Base-by-base conservation (phyloP, 2,329 filamentous ascomycete species). In the Pseudopyrenochaeta lycopersici region DNA sequence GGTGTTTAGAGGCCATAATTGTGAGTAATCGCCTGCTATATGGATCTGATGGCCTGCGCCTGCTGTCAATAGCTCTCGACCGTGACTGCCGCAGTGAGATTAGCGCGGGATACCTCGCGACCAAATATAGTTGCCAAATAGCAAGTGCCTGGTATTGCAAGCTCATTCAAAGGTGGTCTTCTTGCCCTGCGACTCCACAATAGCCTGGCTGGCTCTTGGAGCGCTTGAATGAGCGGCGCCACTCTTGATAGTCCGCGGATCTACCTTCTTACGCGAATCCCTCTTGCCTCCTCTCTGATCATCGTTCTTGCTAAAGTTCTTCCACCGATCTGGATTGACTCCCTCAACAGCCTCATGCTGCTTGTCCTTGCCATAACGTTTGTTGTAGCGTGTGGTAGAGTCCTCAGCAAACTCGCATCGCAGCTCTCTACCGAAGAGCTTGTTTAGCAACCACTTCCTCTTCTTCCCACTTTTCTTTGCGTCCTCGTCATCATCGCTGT, bases 321-420 rank as follows among this genome's bases (percentile, higher is more conserved):
- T 73, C 66, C 48, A 64, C 29, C 69, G 54, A 30, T 67, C 64
- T 32, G 68, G 68, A 32, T 72, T 66, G 1, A 68, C 66, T 2
- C 79, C 81, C 11, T 70, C 64, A 11, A 65, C 57, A 4, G 63
- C 59, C 14, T 61, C 67, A 12, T 40, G 47, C 31, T 60, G 66
- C 29, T 82, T 84, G 35, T 88, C 88, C 75, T 93, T 94, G 60
- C 91, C 90, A 71, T 90, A 98, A 1, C 95, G 87, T 82, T 98
- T 99, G 81, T 94, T 94, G 77, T 99, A 99, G 52, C 95, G 82
- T 30, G 87, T 86, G 64, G 91, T 88, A 53, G 93, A 87, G 75
- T 98, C 95, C 78, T 99, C 95, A 17, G 95, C 95, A 68, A 94
- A 92, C 75, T 99, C 94, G 74, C 95, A 88, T 73, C 94, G 91